Base-by-base conservation (phyloP, 2,329 filamentous ascomycete species). In the Colletotrichum musae region DNA sequence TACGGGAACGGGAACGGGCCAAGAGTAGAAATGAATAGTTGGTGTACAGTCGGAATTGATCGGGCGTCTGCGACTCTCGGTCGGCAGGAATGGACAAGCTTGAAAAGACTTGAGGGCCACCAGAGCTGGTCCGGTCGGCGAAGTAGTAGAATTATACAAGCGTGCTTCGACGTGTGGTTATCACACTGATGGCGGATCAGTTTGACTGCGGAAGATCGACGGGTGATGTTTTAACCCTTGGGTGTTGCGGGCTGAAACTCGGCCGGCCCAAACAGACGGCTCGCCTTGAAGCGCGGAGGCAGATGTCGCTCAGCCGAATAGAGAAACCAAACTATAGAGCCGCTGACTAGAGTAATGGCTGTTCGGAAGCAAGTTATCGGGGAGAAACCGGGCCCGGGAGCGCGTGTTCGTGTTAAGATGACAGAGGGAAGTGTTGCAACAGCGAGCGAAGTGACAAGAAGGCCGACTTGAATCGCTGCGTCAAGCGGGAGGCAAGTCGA, bases 401-500 rank as follows among this genome's bases (percentile, higher is more conserved):
- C 60, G 61, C 61, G 48, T 68, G 48, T 58, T 68, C 41, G 65
- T 54, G 61, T 68, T 54, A 32, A 65, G 65, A 64, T 43, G 65
- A 64, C 59, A 28, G 65, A 18, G n/a, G 7, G 15, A 12, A 32
- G 32, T 39, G 18, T 16, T 60, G 21, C 39, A 24, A 18, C n/a
- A 18, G 32, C 26, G 47, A n/a, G 39, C 36, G 39, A 24, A 10
- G 36, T 21, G n/a, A 45, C 39, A 32, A 50, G 45, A 10, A 18
- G 45, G 26, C 56, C 36, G 15, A 6, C 16, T 43, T 43, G 43
- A 43, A 26, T 43, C 28, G 61, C 21, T 24, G 21, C 21, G 21
- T 24, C 21, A 24, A 24, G 28, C 56, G 47, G 39, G n/a, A 21
- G n/a, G n/a, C 48, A 52, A 48, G 21, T 9, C 6, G 7, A 39